A percentile compares a stretch with the other conserved stretches of the same genome.
These are phyloP conservation scores for Helotiales sp. DNA, from an alignment of 2,329 filamentous ascomycete genomes.

Conservation along the genomic window DNA sequence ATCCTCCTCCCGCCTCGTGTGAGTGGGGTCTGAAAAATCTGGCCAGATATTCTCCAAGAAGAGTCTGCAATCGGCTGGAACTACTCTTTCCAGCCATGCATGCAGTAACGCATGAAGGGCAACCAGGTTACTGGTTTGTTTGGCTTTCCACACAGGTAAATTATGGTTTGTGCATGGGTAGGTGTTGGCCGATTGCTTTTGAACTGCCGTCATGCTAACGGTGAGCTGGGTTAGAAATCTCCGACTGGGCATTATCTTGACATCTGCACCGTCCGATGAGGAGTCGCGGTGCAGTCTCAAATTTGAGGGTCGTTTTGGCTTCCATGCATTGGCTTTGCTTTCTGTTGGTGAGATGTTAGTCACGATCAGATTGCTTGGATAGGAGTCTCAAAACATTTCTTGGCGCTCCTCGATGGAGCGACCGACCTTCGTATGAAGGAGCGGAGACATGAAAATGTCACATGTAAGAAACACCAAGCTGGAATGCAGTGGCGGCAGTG, in stretches of 20 bases:
- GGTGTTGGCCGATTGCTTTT: not conserved
- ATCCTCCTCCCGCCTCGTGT: not conserved
- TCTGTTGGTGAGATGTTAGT: not conserved
- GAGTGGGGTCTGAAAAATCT: not conserved
- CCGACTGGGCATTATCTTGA: not conserved
- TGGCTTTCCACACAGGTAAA: conserved; percentile 14
- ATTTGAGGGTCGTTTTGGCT: not conserved
- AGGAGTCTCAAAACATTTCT: not conserved
- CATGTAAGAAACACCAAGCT: not conserved
- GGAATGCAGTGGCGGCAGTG: too few relatives aligned
- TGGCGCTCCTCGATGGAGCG: not conserved
- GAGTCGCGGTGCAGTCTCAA: not conserved
- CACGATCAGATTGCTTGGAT: not conserved
- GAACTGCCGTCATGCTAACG: not conserved
- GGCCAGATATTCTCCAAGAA: not conserved
- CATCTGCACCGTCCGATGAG: not conserved
- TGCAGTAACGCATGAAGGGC: conserved; percentile 15
- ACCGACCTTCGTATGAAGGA: not conserved
- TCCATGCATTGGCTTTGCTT: not conserved
- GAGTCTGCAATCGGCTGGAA: conserved; percentile 15
- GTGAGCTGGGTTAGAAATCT: not conserved
- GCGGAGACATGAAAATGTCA: not conserved
- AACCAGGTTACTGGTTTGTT: conserved; percentile 18
- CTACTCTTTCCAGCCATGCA: conserved; percentile 17
- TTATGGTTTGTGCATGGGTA: not conserved